Percentiles rank a stretch among this genome's conserved stretches.
These are phyloP conservation scores for Picea glauca DNA, from an alignment of 75 land plant species.

Conservation along the genomic window DNA sequence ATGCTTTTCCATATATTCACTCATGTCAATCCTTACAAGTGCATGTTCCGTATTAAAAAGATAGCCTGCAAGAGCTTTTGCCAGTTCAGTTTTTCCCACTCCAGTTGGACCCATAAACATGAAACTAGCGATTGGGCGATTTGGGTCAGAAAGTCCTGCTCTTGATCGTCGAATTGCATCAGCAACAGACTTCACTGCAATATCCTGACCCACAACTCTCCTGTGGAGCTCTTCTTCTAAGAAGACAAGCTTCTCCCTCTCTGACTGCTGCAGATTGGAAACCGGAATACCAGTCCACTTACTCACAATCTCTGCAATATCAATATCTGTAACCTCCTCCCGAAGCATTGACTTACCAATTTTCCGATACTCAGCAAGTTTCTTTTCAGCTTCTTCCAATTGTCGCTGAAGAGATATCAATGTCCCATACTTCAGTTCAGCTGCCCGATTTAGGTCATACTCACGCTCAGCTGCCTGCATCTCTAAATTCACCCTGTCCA, in stretches of 20 bases:
- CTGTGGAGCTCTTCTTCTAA: conserved; percentile 48
- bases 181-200: conserved; percentile 50
- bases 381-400: conserved; percentile 45
- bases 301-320: conserved; percentile 68
- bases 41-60: conserved; percentile 79
- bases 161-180: conserved; percentile 57
- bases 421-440: conserved; percentile 60
- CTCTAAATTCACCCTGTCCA: conserved; percentile 51
- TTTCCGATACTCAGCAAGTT: conserved; percentile 27
- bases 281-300: conserved; percentile 72
- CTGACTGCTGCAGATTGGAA: conserved; percentile 47
- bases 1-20: conserved; percentile 96
- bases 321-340: conserved; percentile 45
- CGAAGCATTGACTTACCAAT: conserved; percentile 39
- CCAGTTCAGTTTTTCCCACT: conserved; percentile 85
- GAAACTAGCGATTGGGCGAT: conserved; percentile 58
- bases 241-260: conserved; percentile 49
- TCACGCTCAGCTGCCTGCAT: conserved; percentile 58
- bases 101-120: conserved; percentile 92
- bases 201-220: conserved; percentile 61
- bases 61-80: conserved; percentile 73
- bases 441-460: conserved; percentile 59
- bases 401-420: conserved; percentile 37
- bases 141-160: conserved; percentile 51
- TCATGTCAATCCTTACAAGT: conserved; percentile 84